Base-by-base conservation (phyloP, 1,139 yeast genomes). In the Blastobotrys proliferans region DNA sequence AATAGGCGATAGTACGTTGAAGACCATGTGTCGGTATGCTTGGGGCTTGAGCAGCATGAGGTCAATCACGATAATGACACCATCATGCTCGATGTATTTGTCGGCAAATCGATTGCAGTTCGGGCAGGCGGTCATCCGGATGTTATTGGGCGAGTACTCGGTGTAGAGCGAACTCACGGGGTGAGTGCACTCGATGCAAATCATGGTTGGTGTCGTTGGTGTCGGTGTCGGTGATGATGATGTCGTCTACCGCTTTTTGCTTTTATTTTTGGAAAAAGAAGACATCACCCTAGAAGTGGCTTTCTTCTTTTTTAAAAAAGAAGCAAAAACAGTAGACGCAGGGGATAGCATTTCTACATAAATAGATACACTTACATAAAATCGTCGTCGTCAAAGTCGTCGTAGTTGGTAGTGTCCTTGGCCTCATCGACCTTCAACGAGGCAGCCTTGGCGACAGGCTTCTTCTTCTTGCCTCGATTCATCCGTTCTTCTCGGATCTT, bases 401-500 rank as follows among this genome's bases (percentile, higher is more conserved):
- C 72, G 55, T 74, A 60, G 60, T 70, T 69, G 43, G 76, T 76
- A 48, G 78, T 79, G 55, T 82, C 94, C 54, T 76, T 73, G 38
- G 73, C 77, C 56, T 80, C 81, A 59, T 84, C 88, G 68, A 84
- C 83, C 75, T 85, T 86, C 62, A 79, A 79, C 4, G 82, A 79
- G 47, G 83, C 82, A 49, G 83, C 83, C 56, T 83, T 77, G 61
- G 84, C 81, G 40, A 90, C 78, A 55, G 85, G 85, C 72, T 87
- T 88, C 77, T 90, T 88, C 79, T 87, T 85, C 75, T 86, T 87
- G 60, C 96, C 97, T 62, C 97, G 94, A 60, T 94, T 95, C 36
- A 94, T 83, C 71, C 97, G 85, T 69, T 90, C 97, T 47, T 82
- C 83, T 63, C 81, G 83, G 65, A 83, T 92, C 70, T 92, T 92